Conservation (phyloP, 1,284 basidiomycete species). For the Caloboletus firmus region DNA sequence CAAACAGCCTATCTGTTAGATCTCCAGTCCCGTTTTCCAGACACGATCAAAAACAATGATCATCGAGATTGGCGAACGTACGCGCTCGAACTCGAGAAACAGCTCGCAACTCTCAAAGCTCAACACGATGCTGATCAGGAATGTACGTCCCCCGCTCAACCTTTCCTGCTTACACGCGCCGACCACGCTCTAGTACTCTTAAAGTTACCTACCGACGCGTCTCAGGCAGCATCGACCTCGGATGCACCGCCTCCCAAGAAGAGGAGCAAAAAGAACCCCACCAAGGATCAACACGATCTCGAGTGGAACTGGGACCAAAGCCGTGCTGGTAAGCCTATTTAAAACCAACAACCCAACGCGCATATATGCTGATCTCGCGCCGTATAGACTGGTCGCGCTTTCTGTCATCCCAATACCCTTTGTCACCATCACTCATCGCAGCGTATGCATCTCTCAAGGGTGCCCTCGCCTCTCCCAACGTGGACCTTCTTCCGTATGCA, state of each 20-base stretch:
- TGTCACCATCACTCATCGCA: slow-evolving; percentile 24
- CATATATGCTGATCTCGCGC: background rate
- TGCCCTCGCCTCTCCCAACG: slow-evolving; percentile 10
- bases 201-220: slow-evolving; percentile 10
- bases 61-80: slow-evolving; percentile 26
- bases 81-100: slow-evolving; percentile 31
- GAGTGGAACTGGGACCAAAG: slow-evolving; percentile 26
- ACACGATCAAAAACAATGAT: background rate
- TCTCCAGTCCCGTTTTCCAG: slow-evolving; percentile 27
- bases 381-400: slow-evolving; percentile 23
- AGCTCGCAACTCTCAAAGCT: slow-evolving; percentile 23
- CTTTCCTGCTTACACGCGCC: background rate
- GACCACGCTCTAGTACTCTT: slow-evolving; percentile 15
- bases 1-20: slow-evolving; percentile 33
- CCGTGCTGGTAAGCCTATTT: slow-evolving; percentile 15
- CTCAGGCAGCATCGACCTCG: slow-evolving; percentile 10
- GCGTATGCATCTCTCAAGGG: slow-evolving; percentile 26
- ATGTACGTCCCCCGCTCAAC: slow-evolving; percentile 7
- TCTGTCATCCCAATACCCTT: slow-evolving; percentile 24
- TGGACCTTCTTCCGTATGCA: slow-evolving; percentile 6
- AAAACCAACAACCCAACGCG: background rate
- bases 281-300: slow-evolving; percentile 13
- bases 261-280: slow-evolving; percentile 26
- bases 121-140: slow-evolving; percentile 23
- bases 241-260: slow-evolving; percentile 29